These are phyloP conservation scores for Nothophytophthora sp. DNA, from an alignment of 352 stramenopile species.

Conservation along the genomic window DNA sequence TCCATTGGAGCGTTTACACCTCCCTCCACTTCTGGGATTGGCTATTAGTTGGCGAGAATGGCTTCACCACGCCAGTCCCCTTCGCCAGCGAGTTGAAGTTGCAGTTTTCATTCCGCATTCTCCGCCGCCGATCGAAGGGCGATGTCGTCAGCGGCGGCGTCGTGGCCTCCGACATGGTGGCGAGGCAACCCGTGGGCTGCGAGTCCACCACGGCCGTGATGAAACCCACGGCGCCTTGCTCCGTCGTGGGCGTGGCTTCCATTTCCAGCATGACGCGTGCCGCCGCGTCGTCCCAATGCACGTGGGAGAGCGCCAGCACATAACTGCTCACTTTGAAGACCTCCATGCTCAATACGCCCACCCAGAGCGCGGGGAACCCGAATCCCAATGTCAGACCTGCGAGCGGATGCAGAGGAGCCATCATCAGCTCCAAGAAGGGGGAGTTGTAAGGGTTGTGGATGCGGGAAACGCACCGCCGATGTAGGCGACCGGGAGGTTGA, in stretches of 20 bases:
- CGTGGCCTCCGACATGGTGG: constrained; percentile 36
- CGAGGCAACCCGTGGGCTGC: constrained; percentile 52
- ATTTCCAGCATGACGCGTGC: constrained; percentile 44
- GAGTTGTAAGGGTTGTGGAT: background rate
- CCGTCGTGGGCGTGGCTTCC: constrained; percentile 39
- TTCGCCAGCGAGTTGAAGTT: constrained; percentile 15
- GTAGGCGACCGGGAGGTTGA: constrained; percentile 71
- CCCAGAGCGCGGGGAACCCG: constrained; percentile 66
- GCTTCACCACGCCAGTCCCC: background rate
- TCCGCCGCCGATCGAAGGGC: constrained; percentile 34
- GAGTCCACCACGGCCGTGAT: constrained; percentile 61
- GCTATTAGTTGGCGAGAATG: constrained; percentile 13
- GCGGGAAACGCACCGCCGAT: constrained; percentile 22
- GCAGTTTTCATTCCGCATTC: constrained; percentile 9
- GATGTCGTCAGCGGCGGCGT: constrained; percentile 45
- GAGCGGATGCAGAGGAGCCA: background rate
- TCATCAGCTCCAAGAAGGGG: background rate
- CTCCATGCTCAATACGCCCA: constrained; percentile 65
- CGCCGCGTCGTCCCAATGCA: constrained; percentile 55
- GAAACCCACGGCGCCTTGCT: constrained; percentile 62
- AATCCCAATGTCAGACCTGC: constrained; percentile 47
- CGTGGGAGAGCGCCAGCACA: constrained; percentile 35
- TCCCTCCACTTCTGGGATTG: constrained; percentile 17
- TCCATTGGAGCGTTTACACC: background rate
- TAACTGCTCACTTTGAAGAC: constrained; percentile 64